Evolutionary conservation across 176 grass and related monocot species (phyloP), one percentile per base, ranked within the genome.

Genomic region (Triticum urartu): DNA sequence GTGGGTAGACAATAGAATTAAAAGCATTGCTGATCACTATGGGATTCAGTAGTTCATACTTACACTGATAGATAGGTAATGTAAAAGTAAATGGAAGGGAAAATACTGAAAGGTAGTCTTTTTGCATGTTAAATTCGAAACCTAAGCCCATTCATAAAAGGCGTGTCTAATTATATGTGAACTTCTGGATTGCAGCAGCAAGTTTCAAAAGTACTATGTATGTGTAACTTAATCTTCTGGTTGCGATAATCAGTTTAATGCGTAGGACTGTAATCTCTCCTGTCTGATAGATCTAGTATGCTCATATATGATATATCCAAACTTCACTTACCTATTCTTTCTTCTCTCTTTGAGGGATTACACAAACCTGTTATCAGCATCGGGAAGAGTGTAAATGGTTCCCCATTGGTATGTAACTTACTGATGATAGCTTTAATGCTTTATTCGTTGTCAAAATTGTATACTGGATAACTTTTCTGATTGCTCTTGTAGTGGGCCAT

Each of bases 301-400:
- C 32, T 66, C 81, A 67, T 87, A 72, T 81, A 39, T 71, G 4
- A n/a, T 71, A 35, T 72, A 83, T 66, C 75, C 48, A 79, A 81
- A 74, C 43, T 87, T 87, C 85, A 77, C 76, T 93, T 89, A 95
- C 61, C 84, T 86, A 68, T 85, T 87, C 38, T 93, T 86, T 88
- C 58, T 98, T 95, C 90, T 95, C 88, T 95, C 89, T 98, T 93
- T 75, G 96, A 98, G 96, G 91, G 90, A 92, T 92, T 94, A n/a
- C 92, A 86, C 43, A 72, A 92, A 89, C 77, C 70, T 89, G 43
- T 75, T 92, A 84, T 93, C 96, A 98, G 96, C 91, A 95, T 98
- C 82, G 93, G 96, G 86, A 92, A 95, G 91, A 98, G 96, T 83
- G 93, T 92, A 70, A 91, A 98, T 84, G 79, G 91, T 81, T 88